These are phyloP conservation scores for Cutaneotrichosporon spelunceum DNA, from an alignment of 1,284 basidiomycete genomes.

Conservation along the genomic window DNA sequence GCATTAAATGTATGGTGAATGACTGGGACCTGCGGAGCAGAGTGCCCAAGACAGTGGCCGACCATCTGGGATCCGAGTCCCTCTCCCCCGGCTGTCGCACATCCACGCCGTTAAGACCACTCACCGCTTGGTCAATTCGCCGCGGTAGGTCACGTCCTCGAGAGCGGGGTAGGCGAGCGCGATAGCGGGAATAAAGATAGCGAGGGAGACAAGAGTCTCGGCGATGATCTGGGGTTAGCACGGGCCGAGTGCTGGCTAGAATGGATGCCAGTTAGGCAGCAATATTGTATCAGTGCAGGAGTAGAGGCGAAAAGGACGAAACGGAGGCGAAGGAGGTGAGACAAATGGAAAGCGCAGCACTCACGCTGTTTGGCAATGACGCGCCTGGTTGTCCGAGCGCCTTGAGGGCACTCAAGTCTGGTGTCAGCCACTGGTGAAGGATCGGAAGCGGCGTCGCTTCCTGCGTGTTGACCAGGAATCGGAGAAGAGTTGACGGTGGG, in stretches of 20 bases:
- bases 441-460: neutral
- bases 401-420: conserved; percentile 50
- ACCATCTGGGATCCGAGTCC: neutral
- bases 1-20: no score
- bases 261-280: neutral
- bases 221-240: conserved; percentile 40
- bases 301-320: no score
- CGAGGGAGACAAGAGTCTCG: conserved; percentile 44
- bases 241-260: neutral
- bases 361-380: conserved; percentile 42
- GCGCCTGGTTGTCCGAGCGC: conserved; percentile 37
- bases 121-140: conserved; percentile 46
- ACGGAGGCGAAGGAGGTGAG: neutral
- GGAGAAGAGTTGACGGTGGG: no score
- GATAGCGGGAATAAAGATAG: conserved; percentile 44
- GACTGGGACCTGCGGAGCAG: neutral
- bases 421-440: neutral
- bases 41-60: neutral
- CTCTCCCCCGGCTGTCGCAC: neutral
- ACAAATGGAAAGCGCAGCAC: conserved; percentile 11
- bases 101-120: conserved; percentile 12
- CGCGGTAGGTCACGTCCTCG: conserved; percentile 49
- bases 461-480: neutral
- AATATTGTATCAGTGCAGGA: no score
- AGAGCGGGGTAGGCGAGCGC: conserved; percentile 35